Evolutionary conservation across 352 stramenopile genomes (phyloP), one percentile per base, ranked within the genome.

Genomic region (Elongisporangium anandrum): DNA sequence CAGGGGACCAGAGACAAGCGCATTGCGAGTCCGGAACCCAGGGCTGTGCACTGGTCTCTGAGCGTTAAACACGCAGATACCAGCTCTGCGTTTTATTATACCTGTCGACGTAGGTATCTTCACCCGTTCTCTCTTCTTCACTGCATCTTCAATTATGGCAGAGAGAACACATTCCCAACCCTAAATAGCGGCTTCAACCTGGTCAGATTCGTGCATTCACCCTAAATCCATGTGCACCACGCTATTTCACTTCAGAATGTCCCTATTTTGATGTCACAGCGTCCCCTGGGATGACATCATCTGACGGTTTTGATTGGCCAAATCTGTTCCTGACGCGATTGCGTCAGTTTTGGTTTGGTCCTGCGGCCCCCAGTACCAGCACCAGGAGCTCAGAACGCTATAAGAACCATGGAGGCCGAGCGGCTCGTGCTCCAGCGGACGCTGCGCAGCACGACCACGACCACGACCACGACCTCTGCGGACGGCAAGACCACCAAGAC

Each of bases 401-500:
- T 55, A 7, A 34, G 53, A 39, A 41, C 60, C 50, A 66, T 66
- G 34, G 34, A 45, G 34, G 34, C 34, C 34, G 34, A 45, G 34
- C 34, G 34, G 34, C 34, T 45, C 65, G 68, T 86, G 72, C 71
- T 76, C 24, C 62, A 72, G 45, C 70, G 68, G 50, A 74, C 59
- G 39, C 64, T 70, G 59, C 52, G 53, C 13, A 63, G 63, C 24
- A 66, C 63, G 48, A 49, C 49, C 19, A 63, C 56, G 48, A 49
- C 49, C 19, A 63, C 56, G 19, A 55, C 23, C 20, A 62, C 16
- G 39, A 54, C 52, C 54, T 65, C 58, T 24, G 39, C 41, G 26
- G 38, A 50, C 22, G 34, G 24, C 22, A 49, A 54, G n/a, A 49
- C 54, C 34, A 39, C 45, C 39, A 59, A 54, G 20, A 21, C 24